Conservation (phyloP, 164 flowering plant species). For the Houttuynia cordata region DNA sequence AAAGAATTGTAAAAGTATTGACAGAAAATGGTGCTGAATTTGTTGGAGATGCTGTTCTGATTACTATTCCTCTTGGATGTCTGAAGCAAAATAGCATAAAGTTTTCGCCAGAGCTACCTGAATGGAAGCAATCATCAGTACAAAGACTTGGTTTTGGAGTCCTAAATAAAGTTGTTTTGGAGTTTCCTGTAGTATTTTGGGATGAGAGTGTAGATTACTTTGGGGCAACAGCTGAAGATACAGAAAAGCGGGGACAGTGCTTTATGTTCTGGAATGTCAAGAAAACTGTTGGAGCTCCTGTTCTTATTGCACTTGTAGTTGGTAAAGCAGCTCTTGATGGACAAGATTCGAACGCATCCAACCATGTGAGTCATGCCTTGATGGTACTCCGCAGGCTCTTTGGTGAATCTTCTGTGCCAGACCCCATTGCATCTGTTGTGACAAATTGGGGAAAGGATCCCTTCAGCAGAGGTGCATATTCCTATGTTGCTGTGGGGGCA, state of each 20-base stretch:
- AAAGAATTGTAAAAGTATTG: slow-evolving; percentile 39
- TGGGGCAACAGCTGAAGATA: slow-evolving; percentile 96
- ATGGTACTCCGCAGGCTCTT: slow-evolving; percentile 78
- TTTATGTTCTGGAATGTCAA: slow-evolving; percentile 99
- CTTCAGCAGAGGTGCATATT: slow-evolving; percentile 88
- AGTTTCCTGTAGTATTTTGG: slow-evolving; percentile 90
- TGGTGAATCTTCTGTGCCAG: slow-evolving; percentile 70
- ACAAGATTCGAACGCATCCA: slow-evolving; percentile 45
- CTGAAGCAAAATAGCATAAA: slow-evolving; percentile 74
- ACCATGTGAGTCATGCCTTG: slow-evolving; percentile 79
- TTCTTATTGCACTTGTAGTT: slow-evolving; percentile 89
- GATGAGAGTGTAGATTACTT: slow-evolving; percentile 95
- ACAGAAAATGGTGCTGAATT: slow-evolving; percentile 69
- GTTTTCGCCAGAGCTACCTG: slow-evolving; percentile 79
- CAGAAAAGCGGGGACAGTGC: slow-evolving; percentile 68
- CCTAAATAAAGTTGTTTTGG: slow-evolving; percentile 84
- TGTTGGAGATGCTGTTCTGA: slow-evolving; percentile 76
- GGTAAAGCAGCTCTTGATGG: slow-evolving; percentile 92
- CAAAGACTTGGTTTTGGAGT: slow-evolving; percentile 94
- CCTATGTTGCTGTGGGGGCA: slow-evolving; percentile 95
- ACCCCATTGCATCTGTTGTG: slow-evolving; percentile 91
- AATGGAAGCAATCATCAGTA: slow-evolving; percentile 74
- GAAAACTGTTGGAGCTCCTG: slow-evolving; percentile 95
- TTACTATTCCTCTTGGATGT: slow-evolving; percentile 97
- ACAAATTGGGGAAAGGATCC: slow-evolving; percentile 99